These are phyloP conservation scores for Solanum piurae DNA, from an alignment of 257 asterid genomes.

Conservation along the genomic window DNA sequence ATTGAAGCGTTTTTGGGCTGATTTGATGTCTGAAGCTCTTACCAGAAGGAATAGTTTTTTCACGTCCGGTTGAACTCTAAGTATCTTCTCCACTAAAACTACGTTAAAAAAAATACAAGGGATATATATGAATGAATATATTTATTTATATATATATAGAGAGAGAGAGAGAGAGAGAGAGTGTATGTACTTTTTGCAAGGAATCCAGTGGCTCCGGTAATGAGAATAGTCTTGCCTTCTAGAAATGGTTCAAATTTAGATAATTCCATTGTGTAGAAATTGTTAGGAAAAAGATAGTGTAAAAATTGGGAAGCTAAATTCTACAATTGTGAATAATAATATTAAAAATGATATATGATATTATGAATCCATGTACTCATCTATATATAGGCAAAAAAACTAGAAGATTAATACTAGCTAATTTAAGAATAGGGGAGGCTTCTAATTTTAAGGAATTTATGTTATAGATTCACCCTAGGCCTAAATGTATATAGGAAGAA, in stretches of 20 bases:
- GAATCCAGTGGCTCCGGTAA: constrained; percentile 56
- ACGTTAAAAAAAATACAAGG: not conserved
- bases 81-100: constrained; percentile 13
- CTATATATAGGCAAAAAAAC: not conserved
- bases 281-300: not conserved
- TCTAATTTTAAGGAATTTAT: not conserved
- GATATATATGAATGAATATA: not conserved
- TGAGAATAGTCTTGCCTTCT: constrained; percentile 38
- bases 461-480: not conserved
- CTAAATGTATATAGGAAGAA: not conserved
- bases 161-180: not conserved
- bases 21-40: not conserved
- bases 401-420: not conserved
- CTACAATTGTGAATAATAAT: not conserved
- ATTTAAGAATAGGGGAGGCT: not conserved
- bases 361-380: not conserved
- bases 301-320: not conserved
- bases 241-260: constrained; percentile 17
- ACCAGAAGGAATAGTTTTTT: constrained; percentile 7
- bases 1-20: not conserved
- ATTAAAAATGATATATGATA: not conserved
- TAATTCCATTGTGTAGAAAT: constrained; percentile 17
- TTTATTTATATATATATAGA: not conserved
- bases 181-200: constrained; percentile 32
- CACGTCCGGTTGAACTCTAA: constrained; percentile 4